A percentile compares a stretch with the other conserved stretches of the same genome.
Evolutionary conservation across 345 rosid species (phyloP).

Genomic region (Eutrema heterophyllum): DNA sequence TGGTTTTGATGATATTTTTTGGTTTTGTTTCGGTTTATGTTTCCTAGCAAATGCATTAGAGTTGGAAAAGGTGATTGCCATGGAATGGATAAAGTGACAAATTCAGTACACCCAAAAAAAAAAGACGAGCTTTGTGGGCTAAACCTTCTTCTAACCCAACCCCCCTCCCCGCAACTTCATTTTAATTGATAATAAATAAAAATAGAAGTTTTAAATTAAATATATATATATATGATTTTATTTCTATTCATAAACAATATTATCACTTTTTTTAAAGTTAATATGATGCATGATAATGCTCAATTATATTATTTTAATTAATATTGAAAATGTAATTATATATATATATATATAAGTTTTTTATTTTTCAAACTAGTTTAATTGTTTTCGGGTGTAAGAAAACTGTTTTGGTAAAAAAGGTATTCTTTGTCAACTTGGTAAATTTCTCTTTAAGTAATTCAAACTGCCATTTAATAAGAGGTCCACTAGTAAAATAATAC

Average conservation of each 20-base stretch:
- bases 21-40: constrained; percentile 2
- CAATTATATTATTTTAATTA: not conserved
- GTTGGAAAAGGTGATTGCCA: not conserved
- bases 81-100: no score
- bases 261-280: no score
- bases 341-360: not conserved
- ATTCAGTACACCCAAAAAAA: no score
- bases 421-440: not conserved
- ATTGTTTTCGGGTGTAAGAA: not conserved
- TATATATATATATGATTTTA: no score
- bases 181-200: no score
- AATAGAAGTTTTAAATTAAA: no score
- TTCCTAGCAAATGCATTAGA: not conserved
- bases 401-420: not conserved
- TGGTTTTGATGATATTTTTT: not conserved
- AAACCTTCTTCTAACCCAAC: no score
- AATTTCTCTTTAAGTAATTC: not conserved
- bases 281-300: no score
- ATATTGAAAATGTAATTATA: not conserved
- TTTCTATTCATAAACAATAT: no score
- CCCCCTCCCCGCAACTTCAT: no score
- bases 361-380: not conserved
- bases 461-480: constrained; percentile 7
- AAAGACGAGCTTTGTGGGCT: no score
- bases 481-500: not conserved